These are phyloP conservation scores for Trichocladium uniseriatum DNA, from an alignment of 495 filamentous ascomycete species.

Conservation along the genomic window DNA sequence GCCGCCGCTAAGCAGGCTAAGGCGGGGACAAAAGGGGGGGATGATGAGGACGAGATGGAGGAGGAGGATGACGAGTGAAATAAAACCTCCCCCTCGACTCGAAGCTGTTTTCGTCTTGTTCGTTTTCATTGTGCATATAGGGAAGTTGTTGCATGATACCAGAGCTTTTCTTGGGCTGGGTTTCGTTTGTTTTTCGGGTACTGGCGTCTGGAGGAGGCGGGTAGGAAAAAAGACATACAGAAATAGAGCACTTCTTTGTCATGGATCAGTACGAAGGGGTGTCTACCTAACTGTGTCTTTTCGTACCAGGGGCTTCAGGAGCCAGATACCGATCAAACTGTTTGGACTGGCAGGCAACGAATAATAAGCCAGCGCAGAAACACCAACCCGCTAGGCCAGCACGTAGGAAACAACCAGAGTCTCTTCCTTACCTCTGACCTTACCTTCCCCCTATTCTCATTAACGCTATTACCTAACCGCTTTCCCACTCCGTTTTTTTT, in stretches of 20 bases:
- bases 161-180: constrained; percentile 19
- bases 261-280: background rate
- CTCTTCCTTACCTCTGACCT: constrained; percentile 67
- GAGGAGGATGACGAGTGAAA: constrained; percentile 15
- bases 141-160: constrained; percentile 21
- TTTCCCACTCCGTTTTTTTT: background rate
- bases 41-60: constrained; percentile 11
- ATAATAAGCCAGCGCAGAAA: background rate
- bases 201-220: constrained; percentile 4
- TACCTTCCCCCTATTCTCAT: constrained; percentile 38
- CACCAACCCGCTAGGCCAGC: constrained; percentile 20
- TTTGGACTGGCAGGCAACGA: background rate
- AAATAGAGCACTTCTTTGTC: background rate
- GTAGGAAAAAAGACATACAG: background rate
- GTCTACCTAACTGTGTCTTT: background rate
- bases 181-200: background rate
- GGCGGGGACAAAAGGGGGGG: constrained; percentile 8
- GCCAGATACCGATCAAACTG: too few relatives aligned
- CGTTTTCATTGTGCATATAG: constrained; percentile 15
- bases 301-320: too few relatives aligned
- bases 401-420: constrained; percentile 21
- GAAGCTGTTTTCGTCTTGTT: background rate
- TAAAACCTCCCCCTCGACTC: too few relatives aligned
- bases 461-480: constrained; percentile 3
- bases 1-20: constrained; percentile 20